These are phyloP conservation scores for Bidens hawaiensis DNA, from an alignment of 140 eudicot species.

Conservation along the genomic window DNA sequence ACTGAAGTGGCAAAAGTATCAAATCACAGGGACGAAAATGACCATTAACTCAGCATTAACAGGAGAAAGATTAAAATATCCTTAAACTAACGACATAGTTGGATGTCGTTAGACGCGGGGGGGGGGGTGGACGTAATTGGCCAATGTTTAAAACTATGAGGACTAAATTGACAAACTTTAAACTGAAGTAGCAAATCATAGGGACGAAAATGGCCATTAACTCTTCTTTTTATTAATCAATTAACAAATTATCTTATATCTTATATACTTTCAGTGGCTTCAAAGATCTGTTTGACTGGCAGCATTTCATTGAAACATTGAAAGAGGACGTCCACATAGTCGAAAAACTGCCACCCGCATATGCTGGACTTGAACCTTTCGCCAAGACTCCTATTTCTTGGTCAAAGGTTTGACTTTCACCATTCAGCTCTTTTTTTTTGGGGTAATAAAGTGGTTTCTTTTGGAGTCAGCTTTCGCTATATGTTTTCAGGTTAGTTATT, in stretches of 20 bases:
- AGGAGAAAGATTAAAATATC: no score
- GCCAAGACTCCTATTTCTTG: conserved; percentile 95
- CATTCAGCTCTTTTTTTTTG: not conserved
- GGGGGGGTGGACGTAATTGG: no score
- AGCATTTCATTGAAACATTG: conserved; percentile 79
- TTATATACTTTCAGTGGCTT: conserved; percentile 64
- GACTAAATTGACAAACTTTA: no score
- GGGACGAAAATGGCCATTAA: no score
- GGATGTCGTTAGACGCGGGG: no score
- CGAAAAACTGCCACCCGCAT: conserved; percentile 67
- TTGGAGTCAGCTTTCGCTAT: not conserved
- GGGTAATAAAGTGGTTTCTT: conserved; percentile 1
- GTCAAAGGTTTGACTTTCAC: conserved; percentile 73
- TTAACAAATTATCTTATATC: not conserved
- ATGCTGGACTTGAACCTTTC: conserved; percentile 76
- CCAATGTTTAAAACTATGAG: no score
- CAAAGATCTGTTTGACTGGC: conserved; percentile 97
- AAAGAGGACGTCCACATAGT: conserved; percentile 83
- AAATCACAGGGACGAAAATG: no score
- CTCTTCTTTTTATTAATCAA: not conserved
- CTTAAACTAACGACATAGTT: no score
- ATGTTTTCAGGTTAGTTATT: conserved; percentile 73
- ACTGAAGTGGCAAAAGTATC: no score
- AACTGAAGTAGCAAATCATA: no score
- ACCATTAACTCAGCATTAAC: no score